Base-by-base conservation (phyloP, 75 land plant genomes). In the Pinus tabuliformis region DNA sequence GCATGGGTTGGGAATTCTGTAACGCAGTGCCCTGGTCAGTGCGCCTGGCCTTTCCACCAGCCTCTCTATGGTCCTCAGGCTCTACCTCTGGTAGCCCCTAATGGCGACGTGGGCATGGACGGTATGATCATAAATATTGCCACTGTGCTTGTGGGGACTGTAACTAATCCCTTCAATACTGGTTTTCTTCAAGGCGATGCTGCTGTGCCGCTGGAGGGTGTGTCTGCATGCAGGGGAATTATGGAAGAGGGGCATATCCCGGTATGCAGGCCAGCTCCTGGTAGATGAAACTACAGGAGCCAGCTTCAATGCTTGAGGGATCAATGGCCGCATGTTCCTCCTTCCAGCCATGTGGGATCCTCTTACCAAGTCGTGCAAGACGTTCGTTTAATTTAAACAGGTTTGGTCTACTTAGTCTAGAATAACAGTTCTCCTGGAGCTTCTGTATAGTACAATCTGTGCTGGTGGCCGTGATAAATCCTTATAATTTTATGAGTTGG, bases 21-120 rank as follows among this genome's bases (percentile, higher is more conserved):
- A 72, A 74, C 58, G 3, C 92, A 90, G 78, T 92, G 93, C 80
- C 86, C 92, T 1, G 93, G 95, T 1, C 82, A 84, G 20, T 92
- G 93, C 75, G 87, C 95, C 1, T 92, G 95, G 95, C 91, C 91
- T 1, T 91, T 91, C 76, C 86, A 88, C 76, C 83, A 84, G 75
- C 93, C 92, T 15, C 39, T 75, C 42, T 89, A 84, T 74, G 94
- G 94, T 24, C 94, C 94, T 33, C 85, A 89, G 76, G 59, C 45
- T 24, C 89, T 83, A 45, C 90, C 92, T 17, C 77, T 91, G 60
- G 72, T 82, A 18, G 81, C 91, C 4, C 93, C 93, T 15, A 91
- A 91, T 76, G 81, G 73, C 24, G 91, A 92, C 59, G 88, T 92
- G 57, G 94, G 94, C 28, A 56, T 81, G 6, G 92, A 92, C 75